Percentiles rank a stretch among this genome's conserved stretches.
phyloP scores from a whole-genome alignment of 1,139 yeast species.

The Hansenula lynferdii region DNA sequence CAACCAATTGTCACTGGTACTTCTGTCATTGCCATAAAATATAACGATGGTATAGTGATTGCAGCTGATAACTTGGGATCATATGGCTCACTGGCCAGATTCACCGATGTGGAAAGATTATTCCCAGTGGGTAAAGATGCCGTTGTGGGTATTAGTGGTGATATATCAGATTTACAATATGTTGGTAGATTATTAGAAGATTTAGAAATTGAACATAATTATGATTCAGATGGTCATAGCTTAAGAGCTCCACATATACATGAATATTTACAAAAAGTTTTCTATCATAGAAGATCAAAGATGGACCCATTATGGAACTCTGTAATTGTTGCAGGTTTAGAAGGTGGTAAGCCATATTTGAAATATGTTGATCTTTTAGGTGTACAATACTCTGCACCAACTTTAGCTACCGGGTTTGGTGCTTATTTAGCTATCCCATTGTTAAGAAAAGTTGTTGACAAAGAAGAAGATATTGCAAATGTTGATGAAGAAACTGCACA shows the following conservation, averaged over 20 bases:
- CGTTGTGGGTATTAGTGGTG: constrained; percentile 93
- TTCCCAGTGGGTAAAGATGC: constrained; percentile 79
- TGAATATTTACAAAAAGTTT: constrained; percentile 77
- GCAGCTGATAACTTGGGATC: constrained; percentile 96
- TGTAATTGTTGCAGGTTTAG: constrained; percentile 83
- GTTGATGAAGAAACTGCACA: constrained; percentile 74
- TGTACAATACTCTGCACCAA: constrained; percentile 82
- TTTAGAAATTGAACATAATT: constrained; percentile 70
- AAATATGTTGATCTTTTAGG: constrained; percentile 90
- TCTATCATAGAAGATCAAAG: constrained; percentile 85
- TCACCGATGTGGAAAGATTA: constrained; percentile 80
- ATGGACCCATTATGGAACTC: constrained; percentile 98
- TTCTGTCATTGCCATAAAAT: constrained; percentile 88
- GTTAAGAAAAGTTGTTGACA: constrained; percentile 77
- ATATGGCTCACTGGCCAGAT: constrained; percentile 89
- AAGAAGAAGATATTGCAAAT: constrained; percentile 64
- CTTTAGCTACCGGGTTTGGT: constrained; percentile 96
- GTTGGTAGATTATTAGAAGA: constrained; percentile 72
- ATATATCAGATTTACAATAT: constrained; percentile 89
- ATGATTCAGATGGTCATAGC: constrained; percentile 68
- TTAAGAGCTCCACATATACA: constrained; percentile 84
- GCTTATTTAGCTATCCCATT: constrained; percentile 91
- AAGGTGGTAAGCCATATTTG: constrained; percentile 66
- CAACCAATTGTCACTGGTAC: constrained; percentile 97
- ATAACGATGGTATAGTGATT: constrained; percentile 81